Evolutionary conservation across 2,329 filamentous ascomycete genomes (phyloP).

Genomic region (Basipetospora chlamydospora): DNA sequence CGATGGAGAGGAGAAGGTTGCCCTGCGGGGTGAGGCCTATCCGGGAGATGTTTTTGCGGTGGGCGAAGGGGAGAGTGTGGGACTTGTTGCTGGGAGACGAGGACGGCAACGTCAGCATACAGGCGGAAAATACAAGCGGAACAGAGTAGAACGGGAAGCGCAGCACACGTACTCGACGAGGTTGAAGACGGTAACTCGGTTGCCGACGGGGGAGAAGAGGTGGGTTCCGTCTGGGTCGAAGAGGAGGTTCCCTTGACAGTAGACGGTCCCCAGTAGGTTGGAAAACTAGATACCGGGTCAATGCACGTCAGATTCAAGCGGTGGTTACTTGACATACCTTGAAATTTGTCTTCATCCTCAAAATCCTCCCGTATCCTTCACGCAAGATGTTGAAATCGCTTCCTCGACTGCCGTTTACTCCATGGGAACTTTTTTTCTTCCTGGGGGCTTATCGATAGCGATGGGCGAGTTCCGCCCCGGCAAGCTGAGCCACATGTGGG

Average conservation of each 20-base stretch:
- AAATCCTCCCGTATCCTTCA: too few relatives aligned
- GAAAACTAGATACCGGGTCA: too few relatives aligned
- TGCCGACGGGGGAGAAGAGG: conserved; percentile 90
- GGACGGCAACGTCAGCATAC: conserved; percentile 1
- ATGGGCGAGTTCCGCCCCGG: neutral
- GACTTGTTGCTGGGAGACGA: conserved; percentile 57
- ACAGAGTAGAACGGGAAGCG: neutral
- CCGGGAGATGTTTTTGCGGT: conserved; percentile 82
- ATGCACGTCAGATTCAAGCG: too few relatives aligned
- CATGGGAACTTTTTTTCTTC: conserved; percentile 1
- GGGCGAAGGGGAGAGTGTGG: conserved; percentile 74
- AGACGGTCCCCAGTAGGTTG: conserved; percentile 94
- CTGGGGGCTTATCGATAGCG: conserved; percentile 20
- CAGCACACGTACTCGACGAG: conserved; percentile 61
- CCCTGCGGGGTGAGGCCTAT: conserved; percentile 81
- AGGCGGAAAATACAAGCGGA: neutral
- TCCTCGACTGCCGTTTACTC: neutral
- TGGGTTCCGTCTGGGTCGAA: conserved; percentile 95
- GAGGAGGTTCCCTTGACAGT: conserved; percentile 92
- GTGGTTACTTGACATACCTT: conserved; percentile 68
- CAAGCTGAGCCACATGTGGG: conserved; percentile 9
- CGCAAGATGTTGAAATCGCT: too few relatives aligned
- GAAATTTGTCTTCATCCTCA: conserved; percentile 96
- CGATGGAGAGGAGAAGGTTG: conserved; percentile 82
- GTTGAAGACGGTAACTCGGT: conserved; percentile 90